Conservation (phyloP, 1,284 basidiomycete species). For the Cystobasidium sp. region DNA sequence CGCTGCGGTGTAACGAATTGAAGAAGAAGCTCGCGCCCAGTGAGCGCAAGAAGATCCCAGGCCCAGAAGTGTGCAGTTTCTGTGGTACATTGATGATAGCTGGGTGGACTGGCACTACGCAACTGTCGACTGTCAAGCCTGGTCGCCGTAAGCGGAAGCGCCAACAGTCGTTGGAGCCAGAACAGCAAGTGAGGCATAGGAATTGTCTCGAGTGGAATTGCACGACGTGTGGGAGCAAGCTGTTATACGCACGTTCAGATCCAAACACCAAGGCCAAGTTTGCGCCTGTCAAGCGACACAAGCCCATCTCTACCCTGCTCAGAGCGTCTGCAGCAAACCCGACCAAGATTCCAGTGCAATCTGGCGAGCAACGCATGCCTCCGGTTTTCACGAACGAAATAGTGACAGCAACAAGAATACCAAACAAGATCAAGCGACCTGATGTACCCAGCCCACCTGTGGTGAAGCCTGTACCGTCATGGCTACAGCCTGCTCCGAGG, state of each 20-base stretch:
- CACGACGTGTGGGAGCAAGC: not conserved
- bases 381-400: not conserved
- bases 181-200: not conserved
- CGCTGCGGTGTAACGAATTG: not conserved
- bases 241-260: not conserved
- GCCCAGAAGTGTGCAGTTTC: slow-evolving; percentile 14
- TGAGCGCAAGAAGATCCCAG: not conserved
- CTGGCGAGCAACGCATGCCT: not conserved
- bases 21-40: not conserved
- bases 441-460: too few relatives aligned
- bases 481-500: not conserved
- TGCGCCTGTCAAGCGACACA: slow-evolving; percentile 11
- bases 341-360: not conserved
- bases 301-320: not conserved
- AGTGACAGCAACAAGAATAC: not conserved
- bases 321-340: not conserved
- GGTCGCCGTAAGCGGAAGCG: not conserved
- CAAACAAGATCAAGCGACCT: too few relatives aligned
- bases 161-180: not conserved
- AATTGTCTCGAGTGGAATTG: slow-evolving; percentile 3
- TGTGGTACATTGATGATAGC: slow-evolving; percentile 24
- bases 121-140: not conserved
- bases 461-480: not conserved
- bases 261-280: slow-evolving; percentile 5
- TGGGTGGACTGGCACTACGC: slow-evolving; percentile 24